Base-by-base conservation (phyloP, 2,329 filamentous ascomycete genomes). In the Claviceps quebecensis region DNA sequence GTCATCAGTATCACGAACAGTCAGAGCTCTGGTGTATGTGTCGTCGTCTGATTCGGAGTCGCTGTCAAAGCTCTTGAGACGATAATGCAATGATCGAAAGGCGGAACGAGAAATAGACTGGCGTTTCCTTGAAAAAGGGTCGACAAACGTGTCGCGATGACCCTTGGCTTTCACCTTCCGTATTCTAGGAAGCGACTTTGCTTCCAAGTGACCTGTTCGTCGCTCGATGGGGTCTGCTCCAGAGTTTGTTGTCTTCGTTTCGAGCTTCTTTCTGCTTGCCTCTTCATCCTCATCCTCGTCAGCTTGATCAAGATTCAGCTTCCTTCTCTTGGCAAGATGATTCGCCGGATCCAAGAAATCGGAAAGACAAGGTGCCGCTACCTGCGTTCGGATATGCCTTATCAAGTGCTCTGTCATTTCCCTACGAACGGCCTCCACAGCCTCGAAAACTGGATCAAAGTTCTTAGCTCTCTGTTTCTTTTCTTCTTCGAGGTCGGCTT, bases 1-100 rank as follows among this genome's bases (percentile, higher is more conserved):
- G 57, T 93, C 90, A 63, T 95, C 90, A 0, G 87, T 94, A 63
- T 90, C 88, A 45, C 83, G 76, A 13, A 78, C 80, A 13, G 84
- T 80, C 34, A 66, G 53, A 37, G 70, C 69, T 40, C 71, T 69
- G 46, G 78, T 78, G 56, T 80, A 77, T 1, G 67, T 71, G 52
- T 96, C 89, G 57, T 94, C 90, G 56, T 95, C 90, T 0, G 88
- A 94, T 64, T 96, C 87, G n/a, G 85, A 86, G 77, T 71, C 77
- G 84, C 63, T 78, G 69, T 65, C 78, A 67, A 58, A 68, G 81
- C 64, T 79, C 74, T 39, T 78, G 67, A 68, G 87, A 75, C 68
- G 67, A 67, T 95, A 85, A 63, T 95, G 88, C 17, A 97, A 75
- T 6, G 87, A 86, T 50, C 89, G 81, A 64, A 89, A 81, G 23